Conservation (phyloP, 2,329 filamentous ascomycete genomes). For the Zymoseptoria crescenta region DNA sequence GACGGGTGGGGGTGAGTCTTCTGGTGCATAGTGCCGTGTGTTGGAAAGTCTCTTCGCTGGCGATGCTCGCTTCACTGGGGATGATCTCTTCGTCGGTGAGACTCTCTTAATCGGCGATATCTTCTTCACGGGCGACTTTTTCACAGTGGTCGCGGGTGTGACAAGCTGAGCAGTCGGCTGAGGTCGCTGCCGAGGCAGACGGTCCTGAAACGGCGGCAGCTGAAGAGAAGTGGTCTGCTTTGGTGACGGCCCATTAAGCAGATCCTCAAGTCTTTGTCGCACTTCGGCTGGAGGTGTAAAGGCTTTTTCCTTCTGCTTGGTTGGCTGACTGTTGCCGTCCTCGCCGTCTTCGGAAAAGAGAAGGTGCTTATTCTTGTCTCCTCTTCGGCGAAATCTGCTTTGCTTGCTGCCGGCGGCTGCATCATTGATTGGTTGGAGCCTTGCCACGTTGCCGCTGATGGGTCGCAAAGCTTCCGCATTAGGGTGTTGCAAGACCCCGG, state of each 20-base stretch:
- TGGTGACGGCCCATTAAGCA: conserved; percentile 15
- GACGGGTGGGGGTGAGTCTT: conserved; percentile 17
- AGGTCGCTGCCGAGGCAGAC: background rate
- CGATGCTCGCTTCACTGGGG: conserved; percentile 3
- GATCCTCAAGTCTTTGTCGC: conserved; percentile 13
- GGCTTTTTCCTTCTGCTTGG: background rate
- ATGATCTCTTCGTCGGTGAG: conserved; percentile 2
- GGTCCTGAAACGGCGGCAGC: conserved; percentile 3
- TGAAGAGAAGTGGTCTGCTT: conserved; percentile 3
- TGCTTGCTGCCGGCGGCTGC: background rate
- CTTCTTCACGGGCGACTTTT: background rate
- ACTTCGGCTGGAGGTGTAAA: conserved; percentile 1
- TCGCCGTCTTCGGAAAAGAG: conserved; percentile 27
- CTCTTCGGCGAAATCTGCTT: conserved; percentile 3
- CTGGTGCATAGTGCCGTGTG: background rate
- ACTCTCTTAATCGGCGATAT: background rate
- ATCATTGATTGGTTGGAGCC: background rate
- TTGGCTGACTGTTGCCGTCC: conserved; percentile 13
- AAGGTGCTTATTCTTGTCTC: conserved; percentile 13
- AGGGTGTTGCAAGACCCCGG: background rate
- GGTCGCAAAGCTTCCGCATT: conserved; percentile 8
- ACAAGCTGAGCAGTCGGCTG: conserved; percentile 1
- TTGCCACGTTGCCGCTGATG: conserved; percentile 18
- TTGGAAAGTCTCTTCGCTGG: background rate
- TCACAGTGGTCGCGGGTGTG: conserved; percentile 1